Evolutionary conservation across 768 basidiomycete genomes (phyloP).

Genomic region (Filobasidium floriforme): DNA sequence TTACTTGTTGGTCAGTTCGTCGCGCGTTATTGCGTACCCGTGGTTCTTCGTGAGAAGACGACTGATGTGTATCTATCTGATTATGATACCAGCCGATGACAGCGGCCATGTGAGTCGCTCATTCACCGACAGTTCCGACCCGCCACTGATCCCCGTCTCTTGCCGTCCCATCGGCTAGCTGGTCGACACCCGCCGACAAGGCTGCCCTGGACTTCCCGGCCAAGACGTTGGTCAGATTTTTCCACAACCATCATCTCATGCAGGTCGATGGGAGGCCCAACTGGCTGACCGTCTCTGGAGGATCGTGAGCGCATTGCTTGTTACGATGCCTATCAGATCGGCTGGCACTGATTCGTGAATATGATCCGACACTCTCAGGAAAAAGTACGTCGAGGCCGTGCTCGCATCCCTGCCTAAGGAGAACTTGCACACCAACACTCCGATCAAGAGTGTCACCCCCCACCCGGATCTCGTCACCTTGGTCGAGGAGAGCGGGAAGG

Average conservation of each 20-base stretch:
- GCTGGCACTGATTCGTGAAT: too few relatives aligned
- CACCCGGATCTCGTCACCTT: constrained; percentile 46
- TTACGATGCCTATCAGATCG: too few relatives aligned
- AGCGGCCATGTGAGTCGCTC: constrained; percentile 52
- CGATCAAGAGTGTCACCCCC: constrained; percentile 51
- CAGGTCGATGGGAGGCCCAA: constrained; percentile 63
- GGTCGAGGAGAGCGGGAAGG: constrained; percentile 50
- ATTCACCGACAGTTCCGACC: background rate
- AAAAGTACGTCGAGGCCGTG: constrained; percentile 61
- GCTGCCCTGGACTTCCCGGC: constrained; percentile 66
- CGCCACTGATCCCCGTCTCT: background rate
- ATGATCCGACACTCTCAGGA: too few relatives aligned
- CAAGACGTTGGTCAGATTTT: constrained; percentile 61
- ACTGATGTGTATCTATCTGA: background rate
- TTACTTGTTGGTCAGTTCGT: constrained; percentile 59
- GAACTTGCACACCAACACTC: constrained; percentile 57
- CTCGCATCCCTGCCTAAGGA: constrained; percentile 52
- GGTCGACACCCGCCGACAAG: constrained; percentile 67
- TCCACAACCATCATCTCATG: constrained; percentile 67
- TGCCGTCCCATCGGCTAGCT: constrained; percentile 41
- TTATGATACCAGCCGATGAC: constrained; percentile 59
- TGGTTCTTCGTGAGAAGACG: background rate
- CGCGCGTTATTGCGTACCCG: background rate
- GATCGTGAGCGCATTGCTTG: constrained; percentile 52
- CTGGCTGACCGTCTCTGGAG: constrained; percentile 66